Base-by-base conservation (phyloP, 2,329 filamentous ascomycete genomes). In the Verruconis gallopava region DNA sequence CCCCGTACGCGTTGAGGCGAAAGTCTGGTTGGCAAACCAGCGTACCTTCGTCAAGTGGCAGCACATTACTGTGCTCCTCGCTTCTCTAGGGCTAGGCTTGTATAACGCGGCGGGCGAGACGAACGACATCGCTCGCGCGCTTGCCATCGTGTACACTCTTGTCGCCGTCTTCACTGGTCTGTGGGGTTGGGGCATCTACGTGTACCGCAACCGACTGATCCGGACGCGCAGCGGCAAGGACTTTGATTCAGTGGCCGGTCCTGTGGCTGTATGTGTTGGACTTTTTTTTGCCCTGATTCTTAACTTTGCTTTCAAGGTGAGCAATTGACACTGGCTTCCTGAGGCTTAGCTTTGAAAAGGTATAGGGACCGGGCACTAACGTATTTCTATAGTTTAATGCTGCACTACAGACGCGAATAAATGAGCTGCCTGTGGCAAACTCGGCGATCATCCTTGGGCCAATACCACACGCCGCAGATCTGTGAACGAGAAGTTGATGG, bases 41-140 rank as follows among this genome's bases (percentile, higher is more conserved):
- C 81, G 91, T 47, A 98, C 91, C 0, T 98, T 95, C 58, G 80
- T 98, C 61, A 96, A 95, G 62, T 98, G 91, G 91, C 85, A 96
- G 67, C 88, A 96, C 60, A 86, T 98, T 54, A 81, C 78, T 47
- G 77, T 98, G 38, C 71, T 98, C 12, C 77, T 98, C 18, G 88
- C 86, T 28, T 79, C 80, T 17, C 65, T 98, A 21, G 84, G 85
- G 0, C 67, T 98, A 11, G 84, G 81, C 17, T 66, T 98, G 20
- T 95, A 89, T 65, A 89, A 93, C 51, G 85, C 89, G 0, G 88
- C 88, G 0, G 83, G 84, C 4, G 67, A 79, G 50, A 54, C 68
- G 44, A 85, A 93, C 59, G 67, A 68, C n/a, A 61, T 94, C 21
- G 86, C 85, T 0, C 73, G 83, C 51, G 66, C 68, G 28, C 76